phyloP scores from a whole-genome alignment of 345 rosid genomes.

The Eucalyptus erythrocorys region DNA sequence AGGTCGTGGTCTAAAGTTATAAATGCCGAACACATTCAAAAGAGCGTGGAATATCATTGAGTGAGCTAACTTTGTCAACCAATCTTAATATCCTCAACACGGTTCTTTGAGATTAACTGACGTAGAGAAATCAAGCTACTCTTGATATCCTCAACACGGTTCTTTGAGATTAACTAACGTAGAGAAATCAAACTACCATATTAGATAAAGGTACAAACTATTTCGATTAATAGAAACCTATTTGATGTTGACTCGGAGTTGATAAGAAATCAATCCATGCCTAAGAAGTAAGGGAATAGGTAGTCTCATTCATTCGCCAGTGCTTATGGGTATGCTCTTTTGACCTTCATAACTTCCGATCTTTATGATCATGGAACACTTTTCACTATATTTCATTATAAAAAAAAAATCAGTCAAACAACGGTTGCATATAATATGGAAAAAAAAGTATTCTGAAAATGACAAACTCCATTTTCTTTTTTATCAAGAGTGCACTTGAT shows the following conservation, averaged over 20 bases:
- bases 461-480: not conserved
- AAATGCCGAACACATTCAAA: not conserved
- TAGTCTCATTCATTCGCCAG: not conserved
- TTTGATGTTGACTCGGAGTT: not conserved
- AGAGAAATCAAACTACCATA: not conserved
- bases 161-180: too few relatives aligned
- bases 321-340: not conserved
- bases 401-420: not conserved
- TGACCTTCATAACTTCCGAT: rapidly evolving
- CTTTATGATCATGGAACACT: rapidly evolving
- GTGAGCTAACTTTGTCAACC: not conserved
- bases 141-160: too few relatives aligned
- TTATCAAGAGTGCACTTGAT: not conserved
- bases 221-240: rapidly evolving
- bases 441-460: rapidly evolving
- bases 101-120: not conserved
- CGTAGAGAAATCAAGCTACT: not conserved
- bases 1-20: not conserved
- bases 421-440: rapidly evolving
- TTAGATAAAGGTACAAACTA: rapidly evolving
- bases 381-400: not conserved
- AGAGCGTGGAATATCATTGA: not conserved
- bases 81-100: not conserved
- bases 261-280: not conserved
- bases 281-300: not conserved